A percentile compares a stretch with the other conserved stretches of the same genome.
phyloP scores from a whole-genome alignment of 2,329 filamentous ascomycete species.

The Fusarium mexicanum region DNA sequence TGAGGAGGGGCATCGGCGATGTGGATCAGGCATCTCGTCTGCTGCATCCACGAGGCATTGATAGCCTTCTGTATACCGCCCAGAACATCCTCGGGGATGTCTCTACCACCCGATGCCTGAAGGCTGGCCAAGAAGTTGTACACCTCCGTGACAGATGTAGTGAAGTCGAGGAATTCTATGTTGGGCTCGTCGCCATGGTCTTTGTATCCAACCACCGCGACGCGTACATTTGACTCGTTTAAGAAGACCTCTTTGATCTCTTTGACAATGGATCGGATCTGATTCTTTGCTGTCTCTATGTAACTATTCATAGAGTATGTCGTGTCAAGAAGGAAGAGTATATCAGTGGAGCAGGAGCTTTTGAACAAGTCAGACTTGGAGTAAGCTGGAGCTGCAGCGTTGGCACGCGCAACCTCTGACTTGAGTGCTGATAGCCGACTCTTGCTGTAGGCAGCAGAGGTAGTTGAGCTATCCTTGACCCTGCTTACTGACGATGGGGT shows the following conservation, averaged over 20 bases:
- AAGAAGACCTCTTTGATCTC: constrained; percentile 47
- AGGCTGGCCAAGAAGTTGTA: constrained; percentile 3
- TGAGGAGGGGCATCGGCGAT: constrained; percentile 29
- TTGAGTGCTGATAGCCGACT: background rate
- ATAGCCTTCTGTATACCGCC: constrained; percentile 47
- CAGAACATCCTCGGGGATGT: constrained; percentile 51
- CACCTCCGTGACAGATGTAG: background rate
- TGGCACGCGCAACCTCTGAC: background rate
- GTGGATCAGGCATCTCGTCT: constrained; percentile 42
- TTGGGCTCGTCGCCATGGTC: constrained; percentile 43
- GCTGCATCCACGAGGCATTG: constrained; percentile 46
- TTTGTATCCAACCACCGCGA: constrained; percentile 51
- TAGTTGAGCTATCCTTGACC: background rate
- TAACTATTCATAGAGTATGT: constrained; percentile 48
- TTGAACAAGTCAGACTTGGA: constrained; percentile 45
- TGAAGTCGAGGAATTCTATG: constrained; percentile 19
- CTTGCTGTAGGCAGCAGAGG: background rate
- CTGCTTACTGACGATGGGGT: background rate
- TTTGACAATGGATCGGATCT: constrained; percentile 38
- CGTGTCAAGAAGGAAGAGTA: constrained; percentile 52
- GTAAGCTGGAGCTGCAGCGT: background rate
- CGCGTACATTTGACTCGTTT: constrained; percentile 48
- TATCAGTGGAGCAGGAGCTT: constrained; percentile 47
- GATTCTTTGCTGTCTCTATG: constrained; percentile 48
- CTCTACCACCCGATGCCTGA: constrained; percentile 41